Evolutionary conservation across 176 grass and related monocot species (phyloP).

Genomic region (Puccinellia tenuiflora): DNA sequence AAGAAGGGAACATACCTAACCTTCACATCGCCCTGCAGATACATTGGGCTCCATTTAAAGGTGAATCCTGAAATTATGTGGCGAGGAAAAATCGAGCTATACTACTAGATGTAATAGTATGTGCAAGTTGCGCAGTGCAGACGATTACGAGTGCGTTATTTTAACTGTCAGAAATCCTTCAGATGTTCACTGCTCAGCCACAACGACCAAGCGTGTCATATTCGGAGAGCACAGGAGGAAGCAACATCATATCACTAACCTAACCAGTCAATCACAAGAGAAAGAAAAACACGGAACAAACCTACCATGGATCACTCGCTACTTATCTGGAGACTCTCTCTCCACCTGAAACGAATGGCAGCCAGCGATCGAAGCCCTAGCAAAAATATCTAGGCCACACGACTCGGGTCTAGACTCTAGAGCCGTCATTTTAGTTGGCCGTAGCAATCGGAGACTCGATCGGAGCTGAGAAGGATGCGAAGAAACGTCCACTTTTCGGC

Average conservation of each 20-base stretch:
- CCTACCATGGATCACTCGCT: constrained; percentile 16
- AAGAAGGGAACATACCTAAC: constrained; percentile 36
- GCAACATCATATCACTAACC: constrained; percentile 3
- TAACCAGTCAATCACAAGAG: neutral
- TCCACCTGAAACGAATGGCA: neutral
- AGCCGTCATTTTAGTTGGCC: neutral
- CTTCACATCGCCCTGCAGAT: constrained; percentile 2
- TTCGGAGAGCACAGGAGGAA: neutral
- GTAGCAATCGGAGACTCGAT: constrained; percentile 4
- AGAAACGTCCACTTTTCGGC: neutral
- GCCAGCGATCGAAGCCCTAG: constrained; percentile 1
- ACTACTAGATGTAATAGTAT: neutral
- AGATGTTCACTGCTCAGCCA: neutral
- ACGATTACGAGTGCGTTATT: constrained; percentile 1
- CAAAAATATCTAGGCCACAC: neutral
- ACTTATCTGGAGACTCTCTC: constrained; percentile 17
- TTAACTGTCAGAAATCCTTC: neutral
- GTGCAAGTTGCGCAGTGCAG: neutral
- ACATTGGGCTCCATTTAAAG: neutral
- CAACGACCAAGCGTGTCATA: constrained; percentile 24
- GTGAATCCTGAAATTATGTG: constrained; percentile 8
- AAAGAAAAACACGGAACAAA: neutral
- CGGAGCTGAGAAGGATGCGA: neutral
- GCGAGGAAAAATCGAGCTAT: neutral
- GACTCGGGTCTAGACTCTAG: neutral